These are phyloP conservation scores for Corrigiola litoralis DNA, from an alignment of 179 eudicot species.

Conservation along the genomic window DNA sequence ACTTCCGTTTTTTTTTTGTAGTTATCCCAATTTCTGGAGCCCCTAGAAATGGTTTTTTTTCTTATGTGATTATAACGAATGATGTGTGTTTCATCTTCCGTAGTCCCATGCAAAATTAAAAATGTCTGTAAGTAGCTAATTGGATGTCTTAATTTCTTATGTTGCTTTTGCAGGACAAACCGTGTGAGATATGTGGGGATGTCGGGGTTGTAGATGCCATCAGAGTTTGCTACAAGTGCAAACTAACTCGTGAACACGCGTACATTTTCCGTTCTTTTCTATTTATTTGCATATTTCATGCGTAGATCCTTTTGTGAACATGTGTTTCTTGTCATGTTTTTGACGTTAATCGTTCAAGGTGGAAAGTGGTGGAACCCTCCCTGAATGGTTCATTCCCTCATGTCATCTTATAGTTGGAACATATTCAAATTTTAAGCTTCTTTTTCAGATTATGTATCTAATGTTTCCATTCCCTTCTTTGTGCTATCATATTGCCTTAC, in stretches of 20 bases:
- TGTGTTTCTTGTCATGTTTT: background rate
- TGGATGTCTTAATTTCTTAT: background rate
- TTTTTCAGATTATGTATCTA: background rate
- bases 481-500: background rate
- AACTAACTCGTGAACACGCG: slow-evolving; percentile 26
- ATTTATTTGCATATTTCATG: background rate
- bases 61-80: background rate
- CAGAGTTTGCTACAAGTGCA: slow-evolving; percentile 25
- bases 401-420: background rate
- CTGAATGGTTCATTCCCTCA: background rate
- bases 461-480: background rate
- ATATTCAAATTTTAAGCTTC: background rate
- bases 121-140: background rate
- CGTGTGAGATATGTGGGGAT: slow-evolving; percentile 33
- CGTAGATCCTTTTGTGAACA: background rate
- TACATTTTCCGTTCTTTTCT: slow-evolving; percentile 9
- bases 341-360: slow-evolving; percentile 1
- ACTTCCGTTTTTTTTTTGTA: background rate
- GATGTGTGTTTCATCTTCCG: slow-evolving; percentile 7
- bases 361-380: background rate
- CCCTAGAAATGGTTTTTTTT: background rate
- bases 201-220: slow-evolving; percentile 13
- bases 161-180: slow-evolving; percentile 24
- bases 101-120: background rate
- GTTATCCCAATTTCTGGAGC: background rate